Percentiles rank a stretch among this genome's conserved stretches.
Evolutionary conservation across 805 yeast genomes (phyloP).

Genomic region (Cyberlindnera mrakii): DNA sequence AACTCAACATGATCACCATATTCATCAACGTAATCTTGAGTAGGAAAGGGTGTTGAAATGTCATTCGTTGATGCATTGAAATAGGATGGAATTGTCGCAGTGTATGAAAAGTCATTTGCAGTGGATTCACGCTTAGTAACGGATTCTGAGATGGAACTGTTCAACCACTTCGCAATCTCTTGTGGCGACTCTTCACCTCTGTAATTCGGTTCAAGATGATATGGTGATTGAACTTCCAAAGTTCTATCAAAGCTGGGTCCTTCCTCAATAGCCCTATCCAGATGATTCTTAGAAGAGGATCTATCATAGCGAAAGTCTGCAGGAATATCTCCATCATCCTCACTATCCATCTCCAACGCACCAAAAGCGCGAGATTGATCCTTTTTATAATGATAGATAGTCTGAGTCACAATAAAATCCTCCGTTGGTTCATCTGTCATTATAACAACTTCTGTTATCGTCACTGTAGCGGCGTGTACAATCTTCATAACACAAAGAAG

Average conservation of each 20-base stretch:
- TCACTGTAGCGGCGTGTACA: neutral
- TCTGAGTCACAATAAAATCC: neutral
- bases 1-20: neutral
- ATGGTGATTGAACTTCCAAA: slow-evolving; percentile 1
- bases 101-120: no score
- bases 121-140: no score
- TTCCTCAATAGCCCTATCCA: neutral
- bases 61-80: no score
- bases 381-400: neutral
- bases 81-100: no score
- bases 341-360: neutral
- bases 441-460: neutral
- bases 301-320: neutral
- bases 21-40: no score
- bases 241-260: no score
- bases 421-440: neutral
- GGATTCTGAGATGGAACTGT: neutral
- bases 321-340: neutral
- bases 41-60: no score
- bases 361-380: no score
- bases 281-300: neutral
- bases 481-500: neutral
- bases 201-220: slow-evolving; percentile 4
- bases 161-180: neutral
- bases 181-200: neutral